Evolutionary conservation across 768 basidiomycete species (phyloP).

Genomic region (Dentipellis fragilis): DNA sequence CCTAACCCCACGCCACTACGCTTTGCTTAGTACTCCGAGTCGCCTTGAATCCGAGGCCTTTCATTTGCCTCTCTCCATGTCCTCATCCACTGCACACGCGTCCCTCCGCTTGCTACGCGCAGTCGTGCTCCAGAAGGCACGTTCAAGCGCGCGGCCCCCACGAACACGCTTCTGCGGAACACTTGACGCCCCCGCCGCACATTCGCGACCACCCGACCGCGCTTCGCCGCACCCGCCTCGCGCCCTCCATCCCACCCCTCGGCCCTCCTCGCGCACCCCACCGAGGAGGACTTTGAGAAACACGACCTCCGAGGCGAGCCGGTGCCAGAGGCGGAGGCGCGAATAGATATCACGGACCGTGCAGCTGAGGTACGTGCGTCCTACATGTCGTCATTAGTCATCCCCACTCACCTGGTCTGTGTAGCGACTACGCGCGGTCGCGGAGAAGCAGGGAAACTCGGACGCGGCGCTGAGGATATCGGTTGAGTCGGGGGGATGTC

Average conservation of each 20-base stretch:
- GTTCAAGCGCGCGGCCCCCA: background rate
- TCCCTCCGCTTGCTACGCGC: background rate
- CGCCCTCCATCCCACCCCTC: slow-evolving; percentile 12
- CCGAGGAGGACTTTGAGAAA: slow-evolving; percentile 37
- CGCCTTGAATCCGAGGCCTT: background rate
- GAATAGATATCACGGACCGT: slow-evolving; percentile 55
- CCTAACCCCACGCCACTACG: too few species aligned
- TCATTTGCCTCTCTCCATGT: background rate
- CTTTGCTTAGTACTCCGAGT: too few species aligned
- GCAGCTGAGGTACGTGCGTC: slow-evolving; percentile 55
- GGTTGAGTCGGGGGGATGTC: slow-evolving; percentile 93
- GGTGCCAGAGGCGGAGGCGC: slow-evolving; percentile 41
- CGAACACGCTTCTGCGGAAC: background rate
- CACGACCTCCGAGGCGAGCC: slow-evolving; percentile 59
- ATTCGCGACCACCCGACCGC: background rate
- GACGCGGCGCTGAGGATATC: slow-evolving; percentile 66
- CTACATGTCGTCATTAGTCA: background rate
- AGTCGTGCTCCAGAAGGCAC: background rate
- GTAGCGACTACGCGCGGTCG: slow-evolving; percentile 75
- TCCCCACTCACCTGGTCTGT: background rate
- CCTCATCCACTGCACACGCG: background rate
- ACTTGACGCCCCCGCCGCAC: background rate
- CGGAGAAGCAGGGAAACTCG: slow-evolving; percentile 50
- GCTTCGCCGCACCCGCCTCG: background rate
- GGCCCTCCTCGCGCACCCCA: slow-evolving; percentile 25